These are phyloP conservation scores for Cyamopsis tetragonoloba DNA, from an alignment of 306 rosid species.

Conservation along the genomic window DNA sequence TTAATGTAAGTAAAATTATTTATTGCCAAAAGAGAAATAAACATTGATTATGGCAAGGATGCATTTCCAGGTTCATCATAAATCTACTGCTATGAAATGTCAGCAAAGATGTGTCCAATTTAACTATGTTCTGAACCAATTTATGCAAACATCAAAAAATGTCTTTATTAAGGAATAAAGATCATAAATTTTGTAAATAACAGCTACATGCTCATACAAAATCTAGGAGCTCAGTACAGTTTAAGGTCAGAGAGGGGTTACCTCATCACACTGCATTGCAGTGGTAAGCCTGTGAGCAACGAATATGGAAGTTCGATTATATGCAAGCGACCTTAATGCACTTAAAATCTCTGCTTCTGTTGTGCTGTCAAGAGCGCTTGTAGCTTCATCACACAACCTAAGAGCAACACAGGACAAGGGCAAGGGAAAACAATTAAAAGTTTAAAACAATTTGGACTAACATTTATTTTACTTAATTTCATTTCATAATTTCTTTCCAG, in stretches of 20 bases:
- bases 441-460: background rate
- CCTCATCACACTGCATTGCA: slow-evolving; percentile 99
- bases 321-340: slow-evolving; percentile 73
- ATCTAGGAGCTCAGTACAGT: background rate
- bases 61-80: background rate
- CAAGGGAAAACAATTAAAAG: slow-evolving; percentile 3
- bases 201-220: background rate
- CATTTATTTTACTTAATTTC: too few species aligned
- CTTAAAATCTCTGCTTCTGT: slow-evolving; percentile 92
- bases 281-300: slow-evolving; percentile 98
- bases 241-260: slow-evolving; percentile 24
- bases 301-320: slow-evolving; percentile 83
- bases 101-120: background rate
- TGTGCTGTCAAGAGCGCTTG: slow-evolving; percentile 98
- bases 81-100: background rate
- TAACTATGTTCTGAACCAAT: background rate
- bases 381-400: slow-evolving; percentile 98
- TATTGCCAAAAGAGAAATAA: background rate
- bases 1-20: background rate
- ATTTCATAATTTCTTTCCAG: too few species aligned
- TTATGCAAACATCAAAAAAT: background rate
- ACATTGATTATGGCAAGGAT: background rate
- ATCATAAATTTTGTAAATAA: background rate
- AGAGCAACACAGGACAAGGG: slow-evolving; percentile 2
- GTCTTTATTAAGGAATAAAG: background rate